phyloP scores from a whole-genome alignment of 768 basidiomycete genomes.

The Russula foetens region DNA sequence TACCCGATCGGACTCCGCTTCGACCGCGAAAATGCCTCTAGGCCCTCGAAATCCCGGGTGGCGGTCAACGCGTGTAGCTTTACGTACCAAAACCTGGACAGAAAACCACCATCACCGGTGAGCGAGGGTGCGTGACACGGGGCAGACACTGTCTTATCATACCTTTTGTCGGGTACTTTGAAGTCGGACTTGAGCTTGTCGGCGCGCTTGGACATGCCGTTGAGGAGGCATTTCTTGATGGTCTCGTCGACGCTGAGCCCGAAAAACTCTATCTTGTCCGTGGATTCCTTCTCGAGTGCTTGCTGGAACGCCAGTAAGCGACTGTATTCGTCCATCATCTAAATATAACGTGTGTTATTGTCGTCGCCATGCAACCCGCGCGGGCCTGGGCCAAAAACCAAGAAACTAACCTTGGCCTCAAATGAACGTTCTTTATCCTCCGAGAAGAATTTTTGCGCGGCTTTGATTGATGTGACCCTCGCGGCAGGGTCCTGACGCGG shows the following conservation, averaged over 20 bases:
- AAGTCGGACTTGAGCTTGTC: slow-evolving; percentile 87
- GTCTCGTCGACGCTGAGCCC: slow-evolving; percentile 85
- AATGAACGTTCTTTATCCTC: slow-evolving; percentile 90
- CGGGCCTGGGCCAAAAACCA: neutral
- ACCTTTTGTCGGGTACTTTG: slow-evolving; percentile 95
- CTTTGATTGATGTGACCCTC: slow-evolving; percentile 62
- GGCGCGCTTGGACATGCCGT: slow-evolving; percentile 77
- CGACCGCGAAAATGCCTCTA: slow-evolving; percentile 80
- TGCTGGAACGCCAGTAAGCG: slow-evolving; percentile 77
- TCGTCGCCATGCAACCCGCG: neutral
- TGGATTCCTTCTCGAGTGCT: slow-evolving; percentile 77
- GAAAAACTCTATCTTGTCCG: slow-evolving; percentile 71
- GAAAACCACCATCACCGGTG: neutral
- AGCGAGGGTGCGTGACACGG: neutral
- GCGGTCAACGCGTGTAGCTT: slow-evolving; percentile 78
- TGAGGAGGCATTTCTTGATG: slow-evolving; percentile 65
- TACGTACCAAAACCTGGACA: slow-evolving; percentile 84
- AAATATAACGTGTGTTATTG: neutral
- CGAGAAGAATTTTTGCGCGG: slow-evolving; percentile 87
- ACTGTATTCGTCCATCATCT: slow-evolving; percentile 90
- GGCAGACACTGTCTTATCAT: slow-evolving; percentile 23
- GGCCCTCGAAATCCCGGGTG: slow-evolving; percentile 75
- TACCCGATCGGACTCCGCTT: slow-evolving; percentile 94
- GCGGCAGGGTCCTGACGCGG: slow-evolving; percentile 57
- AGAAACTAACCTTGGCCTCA: slow-evolving; percentile 71